Conservation (phyloP, 179 eudicot genomes). For the Sideroxylon spinosum region DNA sequence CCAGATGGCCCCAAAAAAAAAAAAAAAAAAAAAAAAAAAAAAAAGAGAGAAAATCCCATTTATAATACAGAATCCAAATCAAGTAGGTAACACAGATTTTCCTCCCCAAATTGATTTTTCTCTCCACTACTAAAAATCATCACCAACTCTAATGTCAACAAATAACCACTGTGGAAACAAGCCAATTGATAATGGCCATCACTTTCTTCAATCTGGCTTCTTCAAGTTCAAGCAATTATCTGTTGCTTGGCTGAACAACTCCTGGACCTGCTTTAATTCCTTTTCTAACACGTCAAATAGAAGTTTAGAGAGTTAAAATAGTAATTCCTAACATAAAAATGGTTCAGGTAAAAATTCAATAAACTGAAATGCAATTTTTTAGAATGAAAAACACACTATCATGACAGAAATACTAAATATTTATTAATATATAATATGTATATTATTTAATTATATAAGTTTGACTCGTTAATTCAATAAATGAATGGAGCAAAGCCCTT, state of each 20-base stretch:
- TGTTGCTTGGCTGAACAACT: slow-evolving; percentile 71
- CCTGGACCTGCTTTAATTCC: slow-evolving; percentile 88
- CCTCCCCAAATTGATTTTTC: neutral
- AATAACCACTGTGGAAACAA: too few relatives aligned
- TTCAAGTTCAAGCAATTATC: slow-evolving; percentile 80
- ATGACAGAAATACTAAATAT: too few relatives aligned
- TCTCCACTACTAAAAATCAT: neutral
- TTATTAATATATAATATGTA: too few relatives aligned
- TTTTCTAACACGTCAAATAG: slow-evolving; percentile 40
- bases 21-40: too few relatives aligned
- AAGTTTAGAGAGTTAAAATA: neutral
- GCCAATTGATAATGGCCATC: neutral
- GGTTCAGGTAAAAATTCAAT: neutral
- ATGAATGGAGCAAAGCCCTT: too few relatives aligned
- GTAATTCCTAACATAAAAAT: neutral
- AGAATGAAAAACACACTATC: too few relatives aligned
- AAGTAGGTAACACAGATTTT: neutral
- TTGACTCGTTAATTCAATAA: too few relatives aligned
- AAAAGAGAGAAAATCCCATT: too few relatives aligned
- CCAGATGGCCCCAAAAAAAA: too few relatives aligned
- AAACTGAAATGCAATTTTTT: too few relatives aligned
- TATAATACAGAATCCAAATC: neutral
- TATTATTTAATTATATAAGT: too few relatives aligned
- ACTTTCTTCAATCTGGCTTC: slow-evolving; percentile 41
- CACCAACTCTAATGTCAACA: neutral